phyloP scores from a whole-genome alignment of 2,329 filamentous ascomycete species.

The Aspergillus pseudonomiae region DNA sequence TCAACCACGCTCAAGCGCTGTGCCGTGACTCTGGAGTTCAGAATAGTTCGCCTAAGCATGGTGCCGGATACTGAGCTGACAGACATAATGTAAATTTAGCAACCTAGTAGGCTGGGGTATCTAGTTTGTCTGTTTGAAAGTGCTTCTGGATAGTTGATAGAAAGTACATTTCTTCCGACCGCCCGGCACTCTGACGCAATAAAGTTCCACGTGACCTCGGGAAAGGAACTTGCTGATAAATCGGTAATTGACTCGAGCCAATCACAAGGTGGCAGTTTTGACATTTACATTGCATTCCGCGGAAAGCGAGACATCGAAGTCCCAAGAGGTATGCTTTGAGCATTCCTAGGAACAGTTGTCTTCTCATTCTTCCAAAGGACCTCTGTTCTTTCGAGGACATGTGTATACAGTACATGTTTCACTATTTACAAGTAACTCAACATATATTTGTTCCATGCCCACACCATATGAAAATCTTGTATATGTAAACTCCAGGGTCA shows the following conservation, averaged over 20 bases:
- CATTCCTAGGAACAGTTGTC: not conserved
- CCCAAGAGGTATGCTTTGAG: not conserved
- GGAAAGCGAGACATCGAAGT: not conserved
- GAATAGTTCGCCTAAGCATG: constrained; percentile 35
- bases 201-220: constrained; percentile 27
- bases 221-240: constrained; percentile 31
- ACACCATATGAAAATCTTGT: not conserved
- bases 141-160: constrained; percentile 1
- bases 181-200: constrained; percentile 38
- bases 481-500: not conserved
- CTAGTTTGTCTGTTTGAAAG: not conserved
- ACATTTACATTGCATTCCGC: constrained; percentile 11
- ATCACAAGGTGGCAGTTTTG: constrained; percentile 27
- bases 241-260: constrained; percentile 19
- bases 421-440: not conserved
- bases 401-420: not conserved
- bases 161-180: constrained; percentile 18
- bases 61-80: constrained; percentile 34
- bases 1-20: constrained; percentile 25
- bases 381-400: not conserved
- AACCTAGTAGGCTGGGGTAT: not conserved
- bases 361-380: not conserved
- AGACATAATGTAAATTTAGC: constrained; percentile 31
- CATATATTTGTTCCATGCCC: not conserved
- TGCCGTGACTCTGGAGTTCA: constrained; percentile 25